These are phyloP conservation scores for Oidiodendron maius DNA, from an alignment of 495 filamentous ascomycete species.

Conservation along the genomic window DNA sequence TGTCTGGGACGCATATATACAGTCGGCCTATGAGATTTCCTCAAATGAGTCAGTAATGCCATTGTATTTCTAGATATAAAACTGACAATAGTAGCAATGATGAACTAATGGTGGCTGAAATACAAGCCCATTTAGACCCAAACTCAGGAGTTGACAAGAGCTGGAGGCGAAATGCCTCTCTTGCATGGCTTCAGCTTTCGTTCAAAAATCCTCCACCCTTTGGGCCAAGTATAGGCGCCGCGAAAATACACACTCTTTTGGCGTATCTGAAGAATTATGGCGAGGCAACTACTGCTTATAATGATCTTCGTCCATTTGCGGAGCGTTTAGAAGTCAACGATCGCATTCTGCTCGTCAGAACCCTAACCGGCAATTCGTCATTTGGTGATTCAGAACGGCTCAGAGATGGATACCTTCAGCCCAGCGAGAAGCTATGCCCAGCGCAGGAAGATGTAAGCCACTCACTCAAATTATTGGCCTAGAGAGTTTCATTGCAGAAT, in stretches of 20 bases:
- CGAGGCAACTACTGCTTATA: slow-evolving; percentile 15
- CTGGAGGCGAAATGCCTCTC: slow-evolving; percentile 23
- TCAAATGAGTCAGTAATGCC: slow-evolving; percentile 11
- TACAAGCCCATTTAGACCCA: slow-evolving; percentile 21
- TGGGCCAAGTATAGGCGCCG: not conserved
- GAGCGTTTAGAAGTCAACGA: slow-evolving; percentile 11
- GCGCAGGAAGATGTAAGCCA: slow-evolving; percentile 9
- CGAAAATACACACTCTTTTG: slow-evolving; percentile 1
- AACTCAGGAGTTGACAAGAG: slow-evolving; percentile 20
- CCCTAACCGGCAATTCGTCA: slow-evolving; percentile 4
- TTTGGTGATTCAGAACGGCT: not conserved
- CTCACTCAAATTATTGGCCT: not conserved
- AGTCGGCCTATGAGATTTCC: slow-evolving; percentile 9
- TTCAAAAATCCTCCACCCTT: slow-evolving; percentile 3
- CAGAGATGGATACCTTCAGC: not conserved
- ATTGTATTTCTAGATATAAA: not conserved
- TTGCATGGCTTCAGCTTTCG: slow-evolving; percentile 16
- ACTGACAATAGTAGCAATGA: not conserved
- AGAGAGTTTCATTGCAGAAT: not conserved
- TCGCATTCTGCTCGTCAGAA: slow-evolving; percentile 1
- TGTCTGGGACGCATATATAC: slow-evolving; percentile 21
- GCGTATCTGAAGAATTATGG: slow-evolving; percentile 21
- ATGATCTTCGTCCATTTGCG: slow-evolving; percentile 16
- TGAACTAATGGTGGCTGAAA: slow-evolving; percentile 7
- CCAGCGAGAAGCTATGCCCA: not conserved